Evolutionary conservation across 352 stramenopile species (phyloP).

Genomic region (Hyphochytrium catenoides): DNA sequence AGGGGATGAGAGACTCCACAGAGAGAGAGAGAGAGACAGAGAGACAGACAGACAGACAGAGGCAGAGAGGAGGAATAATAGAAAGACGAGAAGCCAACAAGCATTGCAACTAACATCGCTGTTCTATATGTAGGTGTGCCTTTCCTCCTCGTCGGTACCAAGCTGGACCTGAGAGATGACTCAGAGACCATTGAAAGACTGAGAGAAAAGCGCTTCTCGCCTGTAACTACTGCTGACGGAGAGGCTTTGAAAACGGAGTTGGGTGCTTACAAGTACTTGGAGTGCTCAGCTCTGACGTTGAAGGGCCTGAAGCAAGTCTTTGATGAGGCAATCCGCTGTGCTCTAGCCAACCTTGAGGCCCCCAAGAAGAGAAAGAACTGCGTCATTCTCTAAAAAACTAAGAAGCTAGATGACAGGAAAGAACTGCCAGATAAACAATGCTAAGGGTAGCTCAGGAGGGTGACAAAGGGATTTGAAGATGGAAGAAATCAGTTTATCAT

Average conservation of each 20-base stretch:
- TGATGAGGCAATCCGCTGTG: constrained; percentile 72
- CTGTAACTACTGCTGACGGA: constrained; percentile 46
- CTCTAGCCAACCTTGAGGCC: constrained; percentile 46
- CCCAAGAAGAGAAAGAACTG: constrained; percentile 23
- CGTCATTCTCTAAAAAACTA: no score
- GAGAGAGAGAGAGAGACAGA: constrained; percentile 1
- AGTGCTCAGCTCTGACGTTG: constrained; percentile 77
- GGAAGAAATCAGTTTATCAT: no score
- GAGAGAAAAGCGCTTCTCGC: constrained; percentile 46
- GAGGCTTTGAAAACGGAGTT: constrained; percentile 65
- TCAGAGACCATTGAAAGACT: constrained; percentile 64
- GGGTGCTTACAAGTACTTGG: constrained; percentile 69
- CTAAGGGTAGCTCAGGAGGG: no score
- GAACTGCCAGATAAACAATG: no score
- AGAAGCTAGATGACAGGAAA: no score
- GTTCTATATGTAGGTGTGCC: constrained; percentile 31
- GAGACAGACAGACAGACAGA: no score
- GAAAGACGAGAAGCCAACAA: constrained; percentile 13
- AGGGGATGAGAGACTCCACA: constrained; percentile 2
- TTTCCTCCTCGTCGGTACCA: constrained; percentile 88
- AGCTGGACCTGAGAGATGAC: constrained; percentile 72
- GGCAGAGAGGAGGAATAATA: not conserved
- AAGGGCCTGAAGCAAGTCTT: constrained; percentile 81
- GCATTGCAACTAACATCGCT: constrained; percentile 13
- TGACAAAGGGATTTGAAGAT: no score